phyloP scores from a whole-genome alignment of 352 stramenopile species.

The Phytophthora syringae region DNA sequence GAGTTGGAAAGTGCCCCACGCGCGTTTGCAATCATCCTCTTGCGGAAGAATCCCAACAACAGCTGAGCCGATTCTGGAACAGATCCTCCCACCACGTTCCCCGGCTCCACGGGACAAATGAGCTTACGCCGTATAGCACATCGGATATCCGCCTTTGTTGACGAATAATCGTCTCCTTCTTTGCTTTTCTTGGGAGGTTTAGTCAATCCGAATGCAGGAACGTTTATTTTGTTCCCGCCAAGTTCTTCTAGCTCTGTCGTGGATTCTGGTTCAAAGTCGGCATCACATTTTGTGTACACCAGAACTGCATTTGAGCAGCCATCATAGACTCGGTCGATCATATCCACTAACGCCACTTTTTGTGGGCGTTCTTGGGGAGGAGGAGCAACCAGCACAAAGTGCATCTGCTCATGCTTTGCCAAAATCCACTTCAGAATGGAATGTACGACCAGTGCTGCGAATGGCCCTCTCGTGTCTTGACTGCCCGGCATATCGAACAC shows the following conservation, averaged over 20 bases:
- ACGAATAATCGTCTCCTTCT: slow-evolving; percentile 11
- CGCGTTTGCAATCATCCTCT: slow-evolving; percentile 4
- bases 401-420: slow-evolving; percentile 5
- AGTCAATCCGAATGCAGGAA: slow-evolving; percentile 6
- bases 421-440: slow-evolving; percentile 20
- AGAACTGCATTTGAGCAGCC: not conserved
- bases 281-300: slow-evolving; percentile 18
- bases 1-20: not conserved
- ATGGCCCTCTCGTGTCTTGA: slow-evolving; percentile 28
- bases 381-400: slow-evolving; percentile 13
- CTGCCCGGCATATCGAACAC: slow-evolving; percentile 25
- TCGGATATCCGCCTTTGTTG: not conserved
- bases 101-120: not conserved
- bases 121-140: not conserved
- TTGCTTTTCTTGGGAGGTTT: not conserved
- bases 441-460: slow-evolving; percentile 19
- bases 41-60: slow-evolving; percentile 5
- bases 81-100: not conserved
- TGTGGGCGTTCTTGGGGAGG: slow-evolving; percentile 16
- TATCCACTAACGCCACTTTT: not conserved
- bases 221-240: not conserved
- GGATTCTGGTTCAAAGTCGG: slow-evolving; percentile 7
- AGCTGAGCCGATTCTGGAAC: slow-evolving; percentile 13
- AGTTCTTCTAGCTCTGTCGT: not conserved
- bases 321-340: slow-evolving; percentile 2